These are phyloP conservation scores for Corrigiola litoralis DNA, from an alignment of 179 eudicot species.

Conservation along the genomic window DNA sequence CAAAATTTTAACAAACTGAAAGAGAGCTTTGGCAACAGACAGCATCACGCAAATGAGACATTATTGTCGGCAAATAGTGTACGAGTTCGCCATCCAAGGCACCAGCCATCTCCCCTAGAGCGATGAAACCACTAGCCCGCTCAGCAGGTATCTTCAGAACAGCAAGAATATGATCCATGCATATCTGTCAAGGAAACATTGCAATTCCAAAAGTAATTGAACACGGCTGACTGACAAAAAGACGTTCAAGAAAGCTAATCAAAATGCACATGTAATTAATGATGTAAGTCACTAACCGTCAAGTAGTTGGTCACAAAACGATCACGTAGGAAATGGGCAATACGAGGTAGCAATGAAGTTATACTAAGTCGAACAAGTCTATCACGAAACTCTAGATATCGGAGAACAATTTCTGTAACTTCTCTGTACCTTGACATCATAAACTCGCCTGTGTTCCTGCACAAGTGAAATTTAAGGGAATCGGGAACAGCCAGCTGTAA, in stretches of 20 bases:
- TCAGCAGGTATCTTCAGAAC: slow-evolving; percentile 92
- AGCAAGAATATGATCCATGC: slow-evolving; percentile 95
- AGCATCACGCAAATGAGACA: slow-evolving; percentile 90
- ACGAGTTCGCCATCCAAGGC: slow-evolving; percentile 95
- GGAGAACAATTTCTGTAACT: slow-evolving; percentile 95
- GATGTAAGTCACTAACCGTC: slow-evolving; percentile 45
- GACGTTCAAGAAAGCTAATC: background rate
- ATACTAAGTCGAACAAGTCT: slow-evolving; percentile 98
- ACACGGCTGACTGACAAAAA: slow-evolving; percentile 5
- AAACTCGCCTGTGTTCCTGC: slow-evolving; percentile 96
- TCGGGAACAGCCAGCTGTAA: background rate
- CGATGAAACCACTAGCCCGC: slow-evolving; percentile 91
- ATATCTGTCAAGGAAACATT: slow-evolving; percentile 46
- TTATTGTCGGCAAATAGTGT: slow-evolving; percentile 97
- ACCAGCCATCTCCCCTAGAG: slow-evolving; percentile 99
- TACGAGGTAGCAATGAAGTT: slow-evolving; percentile 94
- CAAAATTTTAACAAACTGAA: background rate
- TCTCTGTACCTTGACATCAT: slow-evolving; percentile 99
- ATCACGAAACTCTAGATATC: slow-evolving; percentile 91
- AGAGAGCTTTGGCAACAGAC: slow-evolving; percentile 38
- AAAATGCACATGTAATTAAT: background rate
- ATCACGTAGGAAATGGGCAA: slow-evolving; percentile 95
- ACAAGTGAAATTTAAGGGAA: slow-evolving; percentile 6
- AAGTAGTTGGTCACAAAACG: slow-evolving; percentile 92
- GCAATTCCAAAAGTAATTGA: slow-evolving; percentile 1